These are phyloP conservation scores for Metschnikowia corniflorae DNA, from an alignment of 805 yeast species.

Conservation along the genomic window DNA sequence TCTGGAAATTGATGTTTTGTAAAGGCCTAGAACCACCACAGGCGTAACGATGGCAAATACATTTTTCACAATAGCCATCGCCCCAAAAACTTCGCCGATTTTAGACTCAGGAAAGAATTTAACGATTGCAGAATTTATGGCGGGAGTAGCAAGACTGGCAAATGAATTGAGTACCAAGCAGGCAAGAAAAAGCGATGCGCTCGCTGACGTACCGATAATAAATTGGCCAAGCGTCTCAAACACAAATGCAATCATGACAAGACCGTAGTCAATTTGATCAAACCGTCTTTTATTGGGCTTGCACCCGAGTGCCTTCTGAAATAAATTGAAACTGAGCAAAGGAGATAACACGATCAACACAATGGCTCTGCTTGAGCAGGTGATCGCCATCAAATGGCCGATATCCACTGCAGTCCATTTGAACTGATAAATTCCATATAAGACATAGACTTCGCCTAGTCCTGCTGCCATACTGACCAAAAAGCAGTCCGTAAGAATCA, in stretches of 20 bases:
- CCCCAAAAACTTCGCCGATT: constrained; percentile 73
- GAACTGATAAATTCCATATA: constrained; percentile 53
- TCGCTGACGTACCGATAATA: constrained; percentile 29
- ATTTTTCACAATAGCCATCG: constrained; percentile 57
- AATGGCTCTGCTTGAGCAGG: constrained; percentile 48
- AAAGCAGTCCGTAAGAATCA: constrained; percentile 47
- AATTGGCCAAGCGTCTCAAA: constrained; percentile 40
- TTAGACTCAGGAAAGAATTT: constrained; percentile 58
- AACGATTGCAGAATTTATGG: constrained; percentile 54
- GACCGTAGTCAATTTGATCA: constrained; percentile 49
- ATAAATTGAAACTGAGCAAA: constrained; percentile 31
- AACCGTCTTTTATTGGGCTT: constrained; percentile 37
- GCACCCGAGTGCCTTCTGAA: constrained; percentile 32
- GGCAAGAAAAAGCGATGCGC: constrained; percentile 26
- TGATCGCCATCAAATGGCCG: constrained; percentile 52
- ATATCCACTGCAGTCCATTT: constrained; percentile 52
- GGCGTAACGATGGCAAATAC: constrained; percentile 48
- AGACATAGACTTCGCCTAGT: constrained; percentile 38
- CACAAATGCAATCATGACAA: constrained; percentile 33
- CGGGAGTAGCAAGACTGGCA: constrained; percentile 43
- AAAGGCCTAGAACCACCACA: constrained; percentile 43
- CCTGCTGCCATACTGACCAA: constrained; percentile 37
- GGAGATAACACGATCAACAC: constrained; percentile 54
- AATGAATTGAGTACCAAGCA: constrained; percentile 41
- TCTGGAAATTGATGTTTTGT: constrained; percentile 27